Percentiles rank a stretch among this genome's conserved stretches.
These are phyloP conservation scores for Juglanconis sp. DNA, from an alignment of 2,329 filamentous ascomycete species.

Conservation along the genomic window DNA sequence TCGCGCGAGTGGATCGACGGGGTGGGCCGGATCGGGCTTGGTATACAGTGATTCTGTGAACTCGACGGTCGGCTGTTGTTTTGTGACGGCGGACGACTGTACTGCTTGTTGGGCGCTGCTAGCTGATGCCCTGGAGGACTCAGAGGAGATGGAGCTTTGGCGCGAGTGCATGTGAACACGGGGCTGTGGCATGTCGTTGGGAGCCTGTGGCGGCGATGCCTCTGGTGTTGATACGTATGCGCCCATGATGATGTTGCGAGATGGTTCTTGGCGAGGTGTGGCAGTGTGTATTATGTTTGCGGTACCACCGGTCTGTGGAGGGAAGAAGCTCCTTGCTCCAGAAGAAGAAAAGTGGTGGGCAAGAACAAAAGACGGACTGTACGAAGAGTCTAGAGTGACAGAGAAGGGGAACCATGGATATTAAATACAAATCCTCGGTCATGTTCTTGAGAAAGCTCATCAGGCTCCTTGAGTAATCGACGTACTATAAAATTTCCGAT, in stretches of 20 bases:
- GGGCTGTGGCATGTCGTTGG: not conserved
- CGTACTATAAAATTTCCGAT: not conserved
- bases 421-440: not conserved
- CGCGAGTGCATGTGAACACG: not conserved
- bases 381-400: not conserved
- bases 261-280: not conserved
- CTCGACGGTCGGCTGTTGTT: not conserved
- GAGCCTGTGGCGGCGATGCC: not conserved
- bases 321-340: no score
- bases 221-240: constrained; percentile 3
- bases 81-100: not conserved
- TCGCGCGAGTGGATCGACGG: constrained; percentile 33
- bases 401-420: not conserved
- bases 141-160: constrained; percentile 19
- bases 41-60: not conserved
- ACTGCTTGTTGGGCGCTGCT: constrained; percentile 6
- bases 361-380: not conserved
- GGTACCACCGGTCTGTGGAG: no score
- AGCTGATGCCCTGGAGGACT: constrained; percentile 9
- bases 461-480: not conserved
- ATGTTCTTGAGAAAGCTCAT: not conserved
- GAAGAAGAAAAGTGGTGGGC: not conserved
- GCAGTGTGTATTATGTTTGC: no score
- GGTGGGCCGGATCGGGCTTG: not conserved
- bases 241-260: not conserved